Base-by-base conservation (phyloP, 345 rosid species). In the Citrus glauca region DNA sequence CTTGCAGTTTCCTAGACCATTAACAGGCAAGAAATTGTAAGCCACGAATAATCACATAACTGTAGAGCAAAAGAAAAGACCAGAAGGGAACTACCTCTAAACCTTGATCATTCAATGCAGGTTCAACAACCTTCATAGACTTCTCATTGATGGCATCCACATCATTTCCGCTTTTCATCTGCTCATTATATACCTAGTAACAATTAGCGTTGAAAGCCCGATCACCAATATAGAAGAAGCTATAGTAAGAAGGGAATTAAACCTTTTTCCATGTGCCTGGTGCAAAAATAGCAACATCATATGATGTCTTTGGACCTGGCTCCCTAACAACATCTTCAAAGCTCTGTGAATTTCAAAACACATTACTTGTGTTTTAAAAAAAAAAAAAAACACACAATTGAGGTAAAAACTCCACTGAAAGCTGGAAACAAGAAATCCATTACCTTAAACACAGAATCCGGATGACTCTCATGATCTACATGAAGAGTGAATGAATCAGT, bases 221-320 rank as follows among this genome's bases (percentile, higher is more conserved):
- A 64, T 68, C 84, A 70, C 27, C 66, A 66, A 33, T 50, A 53
- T 14, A 7, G 2, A 65, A 63, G 69, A 50, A 68, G 42, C 53
- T 56, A 38, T 30, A 11, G 50, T 38, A 60, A 77, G 59, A 42
- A 79, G n/a, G 24, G 45, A 59, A 65, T 60, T 53, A 62, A 64
- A 94, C 97, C 94, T 94, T 95, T 88, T 87, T 92, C 92, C 91
- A 89, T 25, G 87, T 72, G 84, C 87, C 93, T 24, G 97, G 87
- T 62, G 87, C 92, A 76, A 90, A 89, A 57, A 96, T 84, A 37
- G 97, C 84, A 78, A 92, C 97, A 75, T 94, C 97, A 81, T 86
- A 88, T 45, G 99, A 87, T 78, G 94, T 90, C 87, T 90, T 92
- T n/a, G 88, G 85, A 78, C 89, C 90, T 55, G 85, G 79, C 50